Evolutionary conservation across 1,284 basidiomycete species (phyloP).

Genomic region (Microbotryum silenes-acaulis): DNA sequence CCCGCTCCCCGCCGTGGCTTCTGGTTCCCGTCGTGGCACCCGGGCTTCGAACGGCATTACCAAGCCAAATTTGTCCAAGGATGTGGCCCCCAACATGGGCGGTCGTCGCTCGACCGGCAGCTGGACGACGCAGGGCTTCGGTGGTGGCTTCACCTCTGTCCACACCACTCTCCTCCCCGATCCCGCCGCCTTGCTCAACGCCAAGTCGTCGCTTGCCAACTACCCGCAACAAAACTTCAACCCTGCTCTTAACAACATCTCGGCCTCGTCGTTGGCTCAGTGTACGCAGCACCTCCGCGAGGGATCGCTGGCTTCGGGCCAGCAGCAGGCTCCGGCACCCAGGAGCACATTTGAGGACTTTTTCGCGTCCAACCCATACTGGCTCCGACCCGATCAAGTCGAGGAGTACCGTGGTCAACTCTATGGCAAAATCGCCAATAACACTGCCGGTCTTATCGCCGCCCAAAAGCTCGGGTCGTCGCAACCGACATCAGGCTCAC

Average conservation of each 20-base stretch:
- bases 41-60: constrained; percentile 36
- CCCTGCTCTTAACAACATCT: constrained; percentile 32
- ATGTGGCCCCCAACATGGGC: constrained; percentile 54
- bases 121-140: constrained; percentile 29
- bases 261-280: constrained; percentile 16
- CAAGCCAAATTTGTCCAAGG: constrained; percentile 73
- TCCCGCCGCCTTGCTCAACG: constrained; percentile 23
- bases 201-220: constrained; percentile 11
- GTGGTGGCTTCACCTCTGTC: constrained; percentile 69
- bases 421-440: constrained; percentile 34
- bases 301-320: not conserved
- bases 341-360: constrained; percentile 29
- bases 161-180: constrained; percentile 55
- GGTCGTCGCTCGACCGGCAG: not conserved
- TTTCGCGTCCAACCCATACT: constrained; percentile 34
- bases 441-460: constrained; percentile 29
- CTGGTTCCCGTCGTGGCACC: constrained; percentile 22
- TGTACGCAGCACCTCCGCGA: constrained; percentile 26
- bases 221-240: constrained; percentile 28
- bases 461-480: constrained; percentile 13
- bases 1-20: constrained; percentile 4
- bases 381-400: constrained; percentile 26
- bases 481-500: not conserved
- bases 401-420: constrained; percentile 32
- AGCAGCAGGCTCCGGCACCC: not conserved